phyloP scores from a whole-genome alignment of 495 filamentous ascomycete species.

The Podospora pseudopauciseta region DNA sequence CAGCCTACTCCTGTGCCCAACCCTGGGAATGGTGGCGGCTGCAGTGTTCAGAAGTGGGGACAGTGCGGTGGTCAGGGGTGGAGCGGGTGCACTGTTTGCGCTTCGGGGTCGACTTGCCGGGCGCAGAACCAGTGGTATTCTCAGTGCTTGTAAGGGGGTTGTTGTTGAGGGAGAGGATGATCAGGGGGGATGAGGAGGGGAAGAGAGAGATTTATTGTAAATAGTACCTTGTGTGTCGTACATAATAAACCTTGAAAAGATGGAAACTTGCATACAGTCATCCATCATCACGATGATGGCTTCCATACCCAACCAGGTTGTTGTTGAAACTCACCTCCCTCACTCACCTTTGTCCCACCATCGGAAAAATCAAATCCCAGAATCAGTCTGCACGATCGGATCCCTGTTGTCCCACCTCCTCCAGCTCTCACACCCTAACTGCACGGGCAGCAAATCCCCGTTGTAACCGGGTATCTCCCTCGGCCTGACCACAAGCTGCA shows the following conservation, averaged over 20 bases:
- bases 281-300: background rate
- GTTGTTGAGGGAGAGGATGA: background rate
- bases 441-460: background rate
- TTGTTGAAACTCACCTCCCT: too few relatives aligned
- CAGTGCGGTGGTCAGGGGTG: slow-evolving; percentile 21
- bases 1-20: background rate
- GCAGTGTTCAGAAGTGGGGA: slow-evolving; percentile 9
- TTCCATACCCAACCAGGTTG: background rate
- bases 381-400: slow-evolving; percentile 6
- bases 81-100: slow-evolving; percentile 17
- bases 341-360: too few relatives aligned
- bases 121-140: slow-evolving; percentile 40
- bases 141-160: slow-evolving; percentile 40
- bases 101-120: slow-evolving; percentile 19
- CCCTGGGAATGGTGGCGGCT: slow-evolving; percentile 9
- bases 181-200: background rate
- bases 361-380: background rate
- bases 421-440: background rate
- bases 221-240: slow-evolving; percentile 1
- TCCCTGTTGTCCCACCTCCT: background rate
- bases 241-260: background rate
- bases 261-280: background rate
- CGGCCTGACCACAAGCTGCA: slow-evolving; percentile 7
- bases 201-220: background rate
- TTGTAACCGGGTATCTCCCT: background rate